Evolutionary conservation across 129 eudicot genomes (phyloP).

Genomic region (Artemisia argyi): DNA sequence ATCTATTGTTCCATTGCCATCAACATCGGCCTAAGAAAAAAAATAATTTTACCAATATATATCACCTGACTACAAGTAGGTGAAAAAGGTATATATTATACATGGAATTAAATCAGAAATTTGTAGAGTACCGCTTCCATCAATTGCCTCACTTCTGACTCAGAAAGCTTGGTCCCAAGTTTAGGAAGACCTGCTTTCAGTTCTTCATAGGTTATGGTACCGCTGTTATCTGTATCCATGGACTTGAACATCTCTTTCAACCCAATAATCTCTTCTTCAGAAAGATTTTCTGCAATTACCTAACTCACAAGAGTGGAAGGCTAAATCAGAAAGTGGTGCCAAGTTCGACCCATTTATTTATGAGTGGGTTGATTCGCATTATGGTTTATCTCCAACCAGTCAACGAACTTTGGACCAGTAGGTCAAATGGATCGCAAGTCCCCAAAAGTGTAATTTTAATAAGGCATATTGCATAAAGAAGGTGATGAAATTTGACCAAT

Average conservation of each 20-base stretch:
- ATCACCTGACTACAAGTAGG: slow-evolving; percentile 6
- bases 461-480: no score
- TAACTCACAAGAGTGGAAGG: slow-evolving; percentile 26
- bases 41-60: neutral
- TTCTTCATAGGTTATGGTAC: slow-evolving; percentile 92
- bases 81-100: neutral
- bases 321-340: slow-evolving; percentile 25
- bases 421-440: neutral
- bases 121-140: slow-evolving; percentile 82
- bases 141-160: slow-evolving; percentile 83
- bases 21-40: slow-evolving; percentile 81
- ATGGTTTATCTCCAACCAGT: neutral
- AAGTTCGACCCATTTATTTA: neutral
- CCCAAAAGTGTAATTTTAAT: neutral
- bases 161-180: slow-evolving; percentile 92
- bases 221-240: slow-evolving; percentile 93
- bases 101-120: neutral
- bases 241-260: slow-evolving; percentile 96
- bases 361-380: neutral
- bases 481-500: slow-evolving; percentile 5
- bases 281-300: slow-evolving; percentile 95
- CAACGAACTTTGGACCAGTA: neutral
- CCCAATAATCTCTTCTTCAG: slow-evolving; percentile 95
- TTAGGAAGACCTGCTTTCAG: slow-evolving; percentile 89
- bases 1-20: slow-evolving; percentile 96